A percentile compares a stretch with the other conserved stretches of the same genome.
Evolutionary conservation across 257 asterid genomes (phyloP).

Genomic region (Nicotiana undulata): DNA sequence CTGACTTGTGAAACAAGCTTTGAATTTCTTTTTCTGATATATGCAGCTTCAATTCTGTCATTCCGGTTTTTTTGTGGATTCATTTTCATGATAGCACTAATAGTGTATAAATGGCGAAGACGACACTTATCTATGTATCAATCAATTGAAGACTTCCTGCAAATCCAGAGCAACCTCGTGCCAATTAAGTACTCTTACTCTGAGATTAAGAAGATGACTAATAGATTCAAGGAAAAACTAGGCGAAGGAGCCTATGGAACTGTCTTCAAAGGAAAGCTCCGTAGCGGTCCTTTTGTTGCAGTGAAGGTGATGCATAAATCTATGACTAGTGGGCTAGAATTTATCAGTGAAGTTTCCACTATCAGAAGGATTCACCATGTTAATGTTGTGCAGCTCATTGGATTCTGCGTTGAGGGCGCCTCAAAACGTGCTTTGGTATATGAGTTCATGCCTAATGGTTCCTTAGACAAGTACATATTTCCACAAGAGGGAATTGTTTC

Average conservation of each 20-base stretch:
- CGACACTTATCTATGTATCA: constrained; percentile 23
- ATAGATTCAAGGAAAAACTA: constrained; percentile 31
- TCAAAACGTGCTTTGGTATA: constrained; percentile 31
- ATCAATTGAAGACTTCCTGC: constrained; percentile 33
- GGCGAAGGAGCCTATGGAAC: constrained; percentile 45
- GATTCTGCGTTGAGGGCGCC: constrained; percentile 37
- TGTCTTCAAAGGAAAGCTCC: constrained; percentile 46
- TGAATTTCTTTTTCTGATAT: neutral
- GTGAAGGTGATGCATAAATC: constrained; percentile 31
- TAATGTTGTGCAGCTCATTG: constrained; percentile 37
- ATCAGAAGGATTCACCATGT: constrained; percentile 39
- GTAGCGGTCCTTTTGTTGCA: constrained; percentile 38
- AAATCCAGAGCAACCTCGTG: constrained; percentile 19
- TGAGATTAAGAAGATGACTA: constrained; percentile 44
- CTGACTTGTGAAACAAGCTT: neutral
- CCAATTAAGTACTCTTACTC: constrained; percentile 38
- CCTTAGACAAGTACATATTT: constrained; percentile 30
- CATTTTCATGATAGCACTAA: constrained; percentile 20
- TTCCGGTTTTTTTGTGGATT: constrained; percentile 27
- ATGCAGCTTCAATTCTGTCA: neutral
- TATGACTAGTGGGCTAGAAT: constrained; percentile 30
- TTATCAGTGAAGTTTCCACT: constrained; percentile 27
- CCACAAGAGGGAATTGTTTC: neutral
- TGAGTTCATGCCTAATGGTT: constrained; percentile 36
- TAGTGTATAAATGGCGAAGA: constrained; percentile 21